Percentiles rank a stretch among this genome's conserved stretches.
Conservation (phyloP, 106 monocot species). For the Acorus calamus region DNA sequence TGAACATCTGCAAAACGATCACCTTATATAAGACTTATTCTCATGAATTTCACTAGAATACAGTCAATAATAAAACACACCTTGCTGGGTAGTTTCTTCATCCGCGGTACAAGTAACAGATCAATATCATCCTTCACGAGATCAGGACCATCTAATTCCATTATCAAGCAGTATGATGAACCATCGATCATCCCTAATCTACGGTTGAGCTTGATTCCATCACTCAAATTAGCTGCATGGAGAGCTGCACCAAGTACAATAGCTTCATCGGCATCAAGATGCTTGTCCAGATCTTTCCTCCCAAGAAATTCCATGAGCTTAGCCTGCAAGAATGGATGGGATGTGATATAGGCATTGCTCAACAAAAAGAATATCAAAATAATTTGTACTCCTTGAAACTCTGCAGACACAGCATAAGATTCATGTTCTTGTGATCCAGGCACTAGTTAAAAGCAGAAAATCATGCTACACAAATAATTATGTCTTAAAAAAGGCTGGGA, state of each 20-base stretch:
- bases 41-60: no score
- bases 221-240: conserved; percentile 97
- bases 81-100: conserved; percentile 97
- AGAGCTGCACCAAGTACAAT: conserved; percentile 90
- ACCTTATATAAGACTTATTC: no score
- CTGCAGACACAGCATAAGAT: no score
- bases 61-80: conserved; percentile 6
- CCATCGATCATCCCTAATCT: conserved; percentile 97
- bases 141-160: conserved; percentile 58
- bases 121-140: conserved; percentile 58
- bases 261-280: conserved; percentile 99
- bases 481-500: no score
- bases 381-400: no score
- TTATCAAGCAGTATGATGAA: conserved; percentile 70
- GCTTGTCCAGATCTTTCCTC: conserved; percentile 69
- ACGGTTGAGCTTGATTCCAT: conserved; percentile 97
- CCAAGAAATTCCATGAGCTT: conserved; percentile 92
- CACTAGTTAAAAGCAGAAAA: no score
- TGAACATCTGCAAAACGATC: conserved; percentile 44
- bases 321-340: conserved; percentile 30
- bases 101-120: conserved; percentile 58
- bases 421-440: no score
- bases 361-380: no score
- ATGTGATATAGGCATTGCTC: no score
- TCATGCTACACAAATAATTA: no score